Conservation (phyloP, 305 asterid species). For the Plantago coronopus region DNA sequence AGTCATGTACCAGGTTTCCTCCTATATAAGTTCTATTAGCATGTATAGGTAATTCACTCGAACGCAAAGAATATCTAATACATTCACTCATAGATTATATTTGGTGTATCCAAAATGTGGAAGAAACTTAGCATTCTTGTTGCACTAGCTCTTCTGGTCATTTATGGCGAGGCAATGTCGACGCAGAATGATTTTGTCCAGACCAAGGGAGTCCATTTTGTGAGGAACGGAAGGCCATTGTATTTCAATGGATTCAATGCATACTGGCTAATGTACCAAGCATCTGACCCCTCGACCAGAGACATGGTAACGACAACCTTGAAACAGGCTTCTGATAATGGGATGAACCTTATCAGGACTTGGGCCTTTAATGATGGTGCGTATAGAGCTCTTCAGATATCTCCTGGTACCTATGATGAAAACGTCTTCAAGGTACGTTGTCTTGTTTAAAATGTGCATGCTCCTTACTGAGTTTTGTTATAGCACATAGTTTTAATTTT, state of each 20-base stretch:
- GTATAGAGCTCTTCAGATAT: conserved; percentile 1
- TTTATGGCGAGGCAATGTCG: not conserved
- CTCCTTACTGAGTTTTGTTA: no score
- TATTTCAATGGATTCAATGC: conserved; percentile 11
- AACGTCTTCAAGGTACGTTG: not conserved
- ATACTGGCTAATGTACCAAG: conserved; percentile 11
- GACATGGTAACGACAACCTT: not conserved
- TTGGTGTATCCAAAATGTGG: not conserved
- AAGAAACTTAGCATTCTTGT: not conserved
- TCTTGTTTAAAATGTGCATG: no score
- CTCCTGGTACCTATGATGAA: conserved; percentile 7
- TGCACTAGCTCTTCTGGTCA: conserved; percentile 1
- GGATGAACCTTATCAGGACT: conserved; percentile 6
- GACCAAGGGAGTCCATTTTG: conserved; percentile 3
- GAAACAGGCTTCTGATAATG: conserved; percentile 10
- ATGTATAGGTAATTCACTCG: no score
- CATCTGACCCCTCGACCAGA: conserved; percentile 1
- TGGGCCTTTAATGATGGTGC: conserved; percentile 12
- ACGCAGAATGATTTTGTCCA: not conserved
- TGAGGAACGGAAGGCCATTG: conserved; percentile 7
- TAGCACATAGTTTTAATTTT: no score
- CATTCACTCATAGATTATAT: no score
- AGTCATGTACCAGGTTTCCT: no score
- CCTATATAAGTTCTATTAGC: no score
- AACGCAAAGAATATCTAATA: no score